Base-by-base conservation (phyloP, 805 yeast genomes). In the Jamesozyma hellenica region DNA sequence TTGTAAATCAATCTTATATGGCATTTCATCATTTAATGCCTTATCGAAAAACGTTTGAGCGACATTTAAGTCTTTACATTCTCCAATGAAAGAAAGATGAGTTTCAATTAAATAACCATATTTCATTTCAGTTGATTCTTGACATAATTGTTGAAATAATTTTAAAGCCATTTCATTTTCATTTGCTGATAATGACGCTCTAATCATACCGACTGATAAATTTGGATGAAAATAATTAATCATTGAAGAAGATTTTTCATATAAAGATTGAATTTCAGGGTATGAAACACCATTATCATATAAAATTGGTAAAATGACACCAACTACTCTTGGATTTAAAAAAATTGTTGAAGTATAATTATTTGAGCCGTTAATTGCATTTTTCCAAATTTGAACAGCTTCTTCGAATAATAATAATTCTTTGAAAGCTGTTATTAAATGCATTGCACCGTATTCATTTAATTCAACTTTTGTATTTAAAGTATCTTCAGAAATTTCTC, bases 41-140 rank as follows among this genome's bases (percentile, higher is more conserved):
- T 79, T 82, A 49, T 77, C 78, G 58, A 80, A 83, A 52, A 84
- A 84, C 31, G 76, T 72, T 53, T 74, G 75, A 4, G 94, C 84
- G 34, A 84, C 78, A 32, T 66, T 67, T 40, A 82, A 68, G 54
- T 84, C 87, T 53, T 74, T 75, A 58, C 86, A 80, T 48, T 74
- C 76, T 34, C 94, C 92, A 54, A 84, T 79, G 51, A 84, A 84
- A 3, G 80, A 70, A 44, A 82, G 67, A 64, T 84, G 94, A 35
- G 84, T 79, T 60, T 80, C 83, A 27, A 81, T 72, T 59, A 82
- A 65, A 26, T 79, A 71, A 38, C 77, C 69, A 51, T 66, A 63
- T 58, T 65, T 66, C 39, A 52, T 50, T 32, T 58, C 63, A 34
- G 74, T 75, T 34, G 73, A 69, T 33, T 67, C 67, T 32, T 68